Base-by-base conservation (phyloP, 108 stramenopile species). In the Cyclostephanos tholiformis region DNA sequence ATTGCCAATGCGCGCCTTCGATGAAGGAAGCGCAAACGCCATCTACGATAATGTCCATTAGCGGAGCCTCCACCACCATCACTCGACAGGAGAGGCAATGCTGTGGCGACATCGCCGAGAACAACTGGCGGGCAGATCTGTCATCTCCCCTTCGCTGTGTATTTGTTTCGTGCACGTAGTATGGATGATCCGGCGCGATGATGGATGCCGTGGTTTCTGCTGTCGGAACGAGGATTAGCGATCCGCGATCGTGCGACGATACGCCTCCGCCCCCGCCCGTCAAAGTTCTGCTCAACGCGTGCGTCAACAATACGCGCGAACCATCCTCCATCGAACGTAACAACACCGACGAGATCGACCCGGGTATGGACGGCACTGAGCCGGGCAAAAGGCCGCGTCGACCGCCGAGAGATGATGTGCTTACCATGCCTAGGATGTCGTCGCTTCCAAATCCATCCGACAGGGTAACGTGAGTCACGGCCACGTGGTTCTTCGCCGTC, bases 271-370 rank as follows among this genome's bases (percentile, higher is more conserved):
- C 46, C 4, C 46, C 43, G 20, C 69, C 72, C 11, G 55, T 20
- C 51, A 53, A 23, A 0, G 41, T 16, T 38, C 65, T 48, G 41
- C 79, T 80, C 10, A 74, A 7, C 0, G 65, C 56, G 30, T 74
- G 72, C 49, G 79, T 80, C 38, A 80, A 12, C 30, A 80, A 43
- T 4, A 80, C 56, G 25, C 60, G 49, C 19, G 66, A 68, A 3
- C 79, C 79, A 25, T 74, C 79, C n/a, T 32, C 39, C 56, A 80
- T 67, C 0, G 79, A 69, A 63, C 74, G 79, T 29, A 80, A 63
- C 57, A 80, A 63, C 29, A 74, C 52, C 35, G 68, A 36, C 13
- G 73, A 63, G 36, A 74, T 80, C 43, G 73, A 69, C 16, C 53
- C 65, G 64, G 79, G 69, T 0, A 80, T 68, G 46, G 53, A 38